These are phyloP conservation scores for Pseudomassariella vexata DNA, from an alignment of 2,329 filamentous ascomycete genomes.

Conservation along the genomic window DNA sequence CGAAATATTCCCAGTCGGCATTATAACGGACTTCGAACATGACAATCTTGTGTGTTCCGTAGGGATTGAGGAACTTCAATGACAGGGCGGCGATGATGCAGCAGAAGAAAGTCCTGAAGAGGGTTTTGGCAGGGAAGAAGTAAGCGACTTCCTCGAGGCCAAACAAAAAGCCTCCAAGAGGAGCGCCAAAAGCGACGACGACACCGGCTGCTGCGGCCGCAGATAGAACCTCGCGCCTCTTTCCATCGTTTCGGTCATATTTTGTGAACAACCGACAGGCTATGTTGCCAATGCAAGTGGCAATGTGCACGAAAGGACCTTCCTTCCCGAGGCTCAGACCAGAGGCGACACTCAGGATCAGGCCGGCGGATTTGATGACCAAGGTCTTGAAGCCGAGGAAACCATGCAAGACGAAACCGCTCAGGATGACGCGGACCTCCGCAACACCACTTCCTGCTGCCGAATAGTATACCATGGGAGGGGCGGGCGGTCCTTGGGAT, in stretches of 20 bases:
- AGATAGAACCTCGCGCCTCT: conserved; percentile 88
- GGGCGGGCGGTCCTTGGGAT: conserved; percentile 22
- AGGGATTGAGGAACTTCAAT: conserved; percentile 91
- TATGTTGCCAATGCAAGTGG: conserved; percentile 92
- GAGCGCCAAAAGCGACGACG: conserved; percentile 89
- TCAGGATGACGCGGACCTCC: conserved; percentile 96
- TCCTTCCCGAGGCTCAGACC: conserved; percentile 93
- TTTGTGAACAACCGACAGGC: conserved; percentile 89
- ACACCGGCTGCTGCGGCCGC: conserved; percentile 89
- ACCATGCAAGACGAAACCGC: conserved; percentile 92
- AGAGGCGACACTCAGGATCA: conserved; percentile 86
- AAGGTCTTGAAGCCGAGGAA: conserved; percentile 88
- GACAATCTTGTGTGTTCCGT: conserved; percentile 94
- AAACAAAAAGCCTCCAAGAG: conserved; percentile 81
- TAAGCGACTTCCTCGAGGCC: conserved; percentile 93
- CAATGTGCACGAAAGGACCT: conserved; percentile 94
- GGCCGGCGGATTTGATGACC: conserved; percentile 73
- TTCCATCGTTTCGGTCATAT: conserved; percentile 90
- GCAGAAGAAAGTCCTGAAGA: conserved; percentile 97
- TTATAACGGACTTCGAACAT: conserved; percentile 91
- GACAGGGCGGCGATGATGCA: conserved; percentile 90
- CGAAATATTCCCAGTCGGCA: conserved; percentile 90
- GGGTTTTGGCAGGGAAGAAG: conserved; percentile 94
- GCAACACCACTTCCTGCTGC: conserved; percentile 94
- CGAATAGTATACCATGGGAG: conserved; percentile 90